These are phyloP conservation scores for Oemleria cerasiformis DNA, from an alignment of 306 rosid species.

Conservation along the genomic window DNA sequence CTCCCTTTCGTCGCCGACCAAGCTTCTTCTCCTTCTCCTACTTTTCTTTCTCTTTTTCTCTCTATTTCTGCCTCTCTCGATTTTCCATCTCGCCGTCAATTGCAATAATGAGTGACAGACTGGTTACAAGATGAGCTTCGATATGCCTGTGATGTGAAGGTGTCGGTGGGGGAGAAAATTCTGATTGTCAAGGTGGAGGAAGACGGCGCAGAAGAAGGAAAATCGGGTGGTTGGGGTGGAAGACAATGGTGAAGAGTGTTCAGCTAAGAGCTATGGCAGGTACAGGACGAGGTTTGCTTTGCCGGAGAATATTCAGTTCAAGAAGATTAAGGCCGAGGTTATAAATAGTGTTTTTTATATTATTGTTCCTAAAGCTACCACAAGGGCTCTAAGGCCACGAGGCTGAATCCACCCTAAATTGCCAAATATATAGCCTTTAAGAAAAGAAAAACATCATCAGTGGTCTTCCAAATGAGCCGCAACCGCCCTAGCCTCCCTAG, in stretches of 20 bases:
- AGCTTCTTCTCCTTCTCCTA: too few relatives aligned
- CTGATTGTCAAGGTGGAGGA: slow-evolving; percentile 71
- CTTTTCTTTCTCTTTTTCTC: too few relatives aligned
- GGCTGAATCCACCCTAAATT: too few relatives aligned
- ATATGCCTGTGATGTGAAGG: slow-evolving; percentile 94
- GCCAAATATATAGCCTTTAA: too few relatives aligned
- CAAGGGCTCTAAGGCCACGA: too few relatives aligned
- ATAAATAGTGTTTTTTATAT: slow-evolving; percentile 80
- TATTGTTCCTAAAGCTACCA: slow-evolving; percentile 50
- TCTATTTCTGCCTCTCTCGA: too few relatives aligned
- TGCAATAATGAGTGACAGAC: slow-evolving; percentile 54
- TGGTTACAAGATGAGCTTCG: slow-evolving; percentile 85
- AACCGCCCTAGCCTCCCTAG: too few relatives aligned
- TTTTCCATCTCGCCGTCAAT: too few relatives aligned
- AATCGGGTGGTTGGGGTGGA: background rate
- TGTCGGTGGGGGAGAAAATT: slow-evolving; percentile 85
- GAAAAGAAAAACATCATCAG: too few relatives aligned
- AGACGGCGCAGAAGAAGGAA: slow-evolving; percentile 29
- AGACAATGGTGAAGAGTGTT: slow-evolving; percentile 45
- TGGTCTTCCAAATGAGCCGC: too few relatives aligned
- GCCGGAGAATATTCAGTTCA: slow-evolving; percentile 70
- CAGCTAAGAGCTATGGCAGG: slow-evolving; percentile 69
- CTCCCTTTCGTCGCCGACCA: too few relatives aligned
- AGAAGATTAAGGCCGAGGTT: slow-evolving; percentile 74
- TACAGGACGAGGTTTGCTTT: slow-evolving; percentile 63